Conservation (phyloP, 257 asterid genomes). For the Fraxinus anomala region DNA sequence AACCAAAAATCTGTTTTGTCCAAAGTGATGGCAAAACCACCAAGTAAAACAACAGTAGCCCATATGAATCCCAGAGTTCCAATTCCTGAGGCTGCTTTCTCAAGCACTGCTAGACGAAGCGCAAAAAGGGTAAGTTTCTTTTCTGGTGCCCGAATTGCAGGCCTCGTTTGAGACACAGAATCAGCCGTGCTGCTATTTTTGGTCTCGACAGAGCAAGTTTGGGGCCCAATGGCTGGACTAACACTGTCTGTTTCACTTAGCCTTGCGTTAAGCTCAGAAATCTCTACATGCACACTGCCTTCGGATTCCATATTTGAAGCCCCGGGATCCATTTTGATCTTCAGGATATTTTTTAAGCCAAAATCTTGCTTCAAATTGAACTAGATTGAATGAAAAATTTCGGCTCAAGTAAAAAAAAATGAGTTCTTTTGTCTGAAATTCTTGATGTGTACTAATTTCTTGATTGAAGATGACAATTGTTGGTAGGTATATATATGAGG, state of each 20-base stretch:
- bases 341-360: not conserved
- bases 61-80: constrained; percentile 94
- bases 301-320: constrained; percentile 47
- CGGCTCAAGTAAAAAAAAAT: not conserved
- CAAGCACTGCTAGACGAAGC: constrained; percentile 84
- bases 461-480: not conserved
- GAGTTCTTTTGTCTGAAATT: not conserved
- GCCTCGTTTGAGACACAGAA: constrained; percentile 28
- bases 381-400: not conserved
- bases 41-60: constrained; percentile 97
- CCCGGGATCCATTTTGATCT: constrained; percentile 48
- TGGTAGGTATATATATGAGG: not conserved
- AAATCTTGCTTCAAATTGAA: not conserved
- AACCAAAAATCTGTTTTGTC: constrained; percentile 85
- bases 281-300: constrained; percentile 61
- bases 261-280: constrained; percentile 40
- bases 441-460: not conserved
- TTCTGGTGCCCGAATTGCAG: constrained; percentile 66
- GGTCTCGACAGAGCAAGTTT: constrained; percentile 35
- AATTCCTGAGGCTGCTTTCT: constrained; percentile 79
- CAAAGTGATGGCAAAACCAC: constrained; percentile 86
- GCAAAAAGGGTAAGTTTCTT: constrained; percentile 86
- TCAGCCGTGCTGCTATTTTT: constrained; percentile 38
- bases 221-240: constrained; percentile 54
- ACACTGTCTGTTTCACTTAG: constrained; percentile 33